Evolutionary conservation across 2,329 filamentous ascomycete genomes (phyloP).

Genomic region (Hymenotorrendiella dingleyae): DNA sequence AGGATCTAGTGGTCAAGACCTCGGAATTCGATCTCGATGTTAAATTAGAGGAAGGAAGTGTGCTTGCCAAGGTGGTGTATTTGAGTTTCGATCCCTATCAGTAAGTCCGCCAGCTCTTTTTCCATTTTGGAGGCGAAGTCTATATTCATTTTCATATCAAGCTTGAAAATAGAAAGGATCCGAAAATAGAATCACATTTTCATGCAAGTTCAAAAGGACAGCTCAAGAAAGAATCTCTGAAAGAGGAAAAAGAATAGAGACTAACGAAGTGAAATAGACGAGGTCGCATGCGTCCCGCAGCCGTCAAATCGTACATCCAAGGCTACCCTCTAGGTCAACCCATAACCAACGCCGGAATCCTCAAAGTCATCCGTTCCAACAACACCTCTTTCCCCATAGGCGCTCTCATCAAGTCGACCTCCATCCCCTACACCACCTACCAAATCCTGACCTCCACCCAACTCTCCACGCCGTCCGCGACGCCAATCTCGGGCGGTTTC

Average conservation of each 20-base stretch:
- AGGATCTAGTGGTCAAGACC: constrained; percentile 63
- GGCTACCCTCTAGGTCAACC: constrained; percentile 51
- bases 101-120: neutral
- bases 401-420: constrained; percentile 53
- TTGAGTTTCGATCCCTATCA: constrained; percentile 79
- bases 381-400: constrained; percentile 55
- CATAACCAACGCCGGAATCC: constrained; percentile 57
- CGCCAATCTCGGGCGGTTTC: constrained; percentile 35
- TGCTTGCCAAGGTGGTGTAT: constrained; percentile 64
- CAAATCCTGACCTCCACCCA: constrained; percentile 47
- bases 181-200: too few species aligned
- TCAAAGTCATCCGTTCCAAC: constrained; percentile 64
- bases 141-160: too few species aligned
- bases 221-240: too few species aligned
- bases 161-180: too few species aligned
- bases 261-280: too few species aligned
- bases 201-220: too few species aligned
- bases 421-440: constrained; percentile 65
- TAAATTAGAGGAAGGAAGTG: constrained; percentile 54
- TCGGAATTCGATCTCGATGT: constrained; percentile 60
- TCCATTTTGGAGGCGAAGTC: too few species aligned
- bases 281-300: constrained; percentile 61
- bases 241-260: too few species aligned
- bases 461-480: constrained; percentile 24
- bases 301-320: constrained; percentile 35